Conservation (phyloP, 163 green algal species). For the Chlorella variabilis region DNA sequence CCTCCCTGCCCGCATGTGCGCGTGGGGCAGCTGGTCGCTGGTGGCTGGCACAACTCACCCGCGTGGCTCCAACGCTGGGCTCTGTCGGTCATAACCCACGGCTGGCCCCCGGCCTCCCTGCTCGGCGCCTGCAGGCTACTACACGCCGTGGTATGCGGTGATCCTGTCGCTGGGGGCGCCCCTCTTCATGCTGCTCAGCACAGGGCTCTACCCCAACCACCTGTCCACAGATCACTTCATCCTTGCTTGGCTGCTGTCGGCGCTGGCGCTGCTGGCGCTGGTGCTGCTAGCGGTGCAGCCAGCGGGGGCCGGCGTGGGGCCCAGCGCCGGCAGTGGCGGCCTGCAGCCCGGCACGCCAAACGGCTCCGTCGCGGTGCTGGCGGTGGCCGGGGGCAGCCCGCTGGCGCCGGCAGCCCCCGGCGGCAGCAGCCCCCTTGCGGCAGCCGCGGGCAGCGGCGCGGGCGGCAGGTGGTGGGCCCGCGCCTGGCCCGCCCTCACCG, state of each 20-base stretch:
- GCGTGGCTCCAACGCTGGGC: no score
- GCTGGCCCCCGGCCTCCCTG: no score
- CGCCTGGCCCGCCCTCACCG: not conserved
- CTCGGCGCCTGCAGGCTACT: conserved; percentile 45
- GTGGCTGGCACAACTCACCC: no score
- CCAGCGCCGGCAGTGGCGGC: not conserved
- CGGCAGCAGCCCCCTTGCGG: not conserved
- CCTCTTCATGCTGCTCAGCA: conserved; percentile 38
- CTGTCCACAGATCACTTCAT: conserved; percentile 13
- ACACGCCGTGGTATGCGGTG: conserved; percentile 34
- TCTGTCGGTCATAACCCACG: no score
- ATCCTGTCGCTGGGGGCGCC: conserved; percentile 42
- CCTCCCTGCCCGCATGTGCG: no score
- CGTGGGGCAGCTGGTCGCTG: no score
- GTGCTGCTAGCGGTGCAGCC: conserved; percentile 17
- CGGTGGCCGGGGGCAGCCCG: not conserved
- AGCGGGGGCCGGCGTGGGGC: not conserved
- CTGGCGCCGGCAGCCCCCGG: not conserved
- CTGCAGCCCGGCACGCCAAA: not conserved
- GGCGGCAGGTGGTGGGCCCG: not conserved
- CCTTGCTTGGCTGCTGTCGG: conserved; percentile 8
- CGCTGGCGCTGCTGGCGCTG: conserved; percentile 2
- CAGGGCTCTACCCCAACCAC: conserved; percentile 21
- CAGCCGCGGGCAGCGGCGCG: not conserved
- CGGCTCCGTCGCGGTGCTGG: not conserved